Base-by-base conservation (phyloP, 2,329 filamentous ascomycete species). In the Nigrospora osmanthi region DNA sequence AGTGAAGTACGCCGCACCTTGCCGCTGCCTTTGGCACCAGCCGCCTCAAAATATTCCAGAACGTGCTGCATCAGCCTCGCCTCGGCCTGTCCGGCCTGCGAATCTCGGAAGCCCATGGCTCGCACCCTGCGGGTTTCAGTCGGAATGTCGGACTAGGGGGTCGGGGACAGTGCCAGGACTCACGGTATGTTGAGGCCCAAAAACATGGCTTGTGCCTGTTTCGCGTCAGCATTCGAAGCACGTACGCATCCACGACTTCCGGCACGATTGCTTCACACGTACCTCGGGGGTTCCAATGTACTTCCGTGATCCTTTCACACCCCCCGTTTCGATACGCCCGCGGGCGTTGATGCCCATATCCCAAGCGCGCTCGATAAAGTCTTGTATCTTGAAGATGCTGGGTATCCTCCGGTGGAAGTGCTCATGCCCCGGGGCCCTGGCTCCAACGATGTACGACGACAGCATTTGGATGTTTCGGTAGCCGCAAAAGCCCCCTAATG, bases 381-480 rank as follows among this genome's bases (percentile, higher is more conserved):
- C 85, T 59, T 97, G 93, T 9, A 97, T 78, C 41, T 83, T 71
- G 43, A 96, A 78, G 28, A 97, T 86, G 3, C 80, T 81, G 0
- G 93, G 91, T 6, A 90, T 68, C 2, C 67, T 70, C 5, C 70
- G 68, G 1, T 70, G 63, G 47, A 95, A 87, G 40, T 70, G 65
- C 35, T 82, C 70, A 48, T 75, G 64, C 0, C 85, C 87, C 12
- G 70, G 64, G 12, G 70, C 71, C 35, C 69, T 62, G 1, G 78
- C 67, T 10, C 75, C 76, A 47, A 83, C 78, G 16, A 96, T 79
- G 60, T 88, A 90, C 0, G 89, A 91, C 13, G 85, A 70, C 53
- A 96, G 65, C 82, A 94, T 94, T 61, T 97, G 93, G 31, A 95
- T 94, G 58, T 95, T 97, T 35, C 91, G 79, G 61, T 96, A 97